A percentile compares a stretch with the other conserved stretches of the same genome.
phyloP scores from a whole-genome alignment of 2,329 filamentous ascomycete genomes.

The Botrytis fragariae region DNA sequence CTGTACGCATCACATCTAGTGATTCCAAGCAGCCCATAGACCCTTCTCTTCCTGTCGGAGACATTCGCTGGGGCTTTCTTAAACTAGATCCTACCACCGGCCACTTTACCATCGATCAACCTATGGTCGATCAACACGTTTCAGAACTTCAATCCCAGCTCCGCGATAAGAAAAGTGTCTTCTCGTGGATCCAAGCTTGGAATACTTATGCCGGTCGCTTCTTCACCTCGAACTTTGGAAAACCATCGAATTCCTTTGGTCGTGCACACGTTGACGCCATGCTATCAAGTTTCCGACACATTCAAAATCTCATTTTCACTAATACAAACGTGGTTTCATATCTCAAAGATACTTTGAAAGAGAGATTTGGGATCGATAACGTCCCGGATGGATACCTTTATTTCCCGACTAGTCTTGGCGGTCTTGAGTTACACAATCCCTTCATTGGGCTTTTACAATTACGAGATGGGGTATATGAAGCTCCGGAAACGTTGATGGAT shows the following conservation, averaged over 20 bases:
- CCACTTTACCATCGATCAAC: slow-evolving; percentile 54
- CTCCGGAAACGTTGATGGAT: slow-evolving; percentile 33
- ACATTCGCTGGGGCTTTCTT: slow-evolving; percentile 59
- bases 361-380: slow-evolving; percentile 46
- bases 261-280: slow-evolving; percentile 55
- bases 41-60: slow-evolving; percentile 47
- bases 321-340: slow-evolving; percentile 45
- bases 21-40: slow-evolving; percentile 15
- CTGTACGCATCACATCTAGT: slow-evolving; percentile 42
- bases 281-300: slow-evolving; percentile 49
- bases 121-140: slow-evolving; percentile 55
- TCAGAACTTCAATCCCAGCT: slow-evolving; percentile 56
- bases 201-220: slow-evolving; percentile 57
- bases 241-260: slow-evolving; percentile 54
- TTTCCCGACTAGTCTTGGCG: slow-evolving; percentile 43
- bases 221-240: slow-evolving; percentile 57
- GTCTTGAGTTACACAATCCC: slow-evolving; percentile 43
- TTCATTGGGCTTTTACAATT: slow-evolving; percentile 41
- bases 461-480: slow-evolving; percentile 31
- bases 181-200: slow-evolving; percentile 59
- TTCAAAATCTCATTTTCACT: slow-evolving; percentile 51
- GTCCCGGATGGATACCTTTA: slow-evolving; percentile 45
- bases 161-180: slow-evolving; percentile 48
- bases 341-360: slow-evolving; percentile 48
- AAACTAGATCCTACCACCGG: slow-evolving; percentile 49